phyloP scores from a whole-genome alignment of 768 basidiomycete species.

The Amanita muscaria region DNA sequence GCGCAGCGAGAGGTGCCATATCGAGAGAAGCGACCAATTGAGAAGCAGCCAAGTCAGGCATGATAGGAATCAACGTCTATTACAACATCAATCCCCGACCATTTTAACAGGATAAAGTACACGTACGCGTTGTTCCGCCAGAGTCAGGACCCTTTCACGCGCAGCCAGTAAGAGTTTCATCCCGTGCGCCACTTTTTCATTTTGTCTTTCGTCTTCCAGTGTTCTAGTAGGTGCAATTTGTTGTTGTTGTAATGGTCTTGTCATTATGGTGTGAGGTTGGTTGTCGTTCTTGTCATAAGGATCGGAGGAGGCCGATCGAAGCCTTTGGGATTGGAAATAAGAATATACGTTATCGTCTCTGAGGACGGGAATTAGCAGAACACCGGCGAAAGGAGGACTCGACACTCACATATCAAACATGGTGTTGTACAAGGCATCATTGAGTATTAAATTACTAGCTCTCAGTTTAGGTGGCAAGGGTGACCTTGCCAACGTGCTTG shows the following conservation, averaged over 20 bases:
- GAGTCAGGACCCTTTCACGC: conserved; percentile 61
- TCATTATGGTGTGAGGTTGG: conserved; percentile 12
- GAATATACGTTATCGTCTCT: conserved; percentile 39
- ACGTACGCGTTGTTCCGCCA: conserved; percentile 64
- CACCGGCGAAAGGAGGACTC: conserved; percentile 2
- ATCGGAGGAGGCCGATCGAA: conserved; percentile 36
- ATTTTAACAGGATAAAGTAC: conserved; percentile 4
- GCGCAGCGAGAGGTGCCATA: conserved; percentile 52
- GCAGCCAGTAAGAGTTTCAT: conserved; percentile 64
- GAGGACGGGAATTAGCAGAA: conserved; percentile 3
- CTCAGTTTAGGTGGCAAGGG: conserved; percentile 68
- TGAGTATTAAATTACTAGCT: conserved; percentile 61
- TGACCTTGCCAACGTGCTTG: conserved; percentile 63
- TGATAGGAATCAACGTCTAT: conserved; percentile 46
- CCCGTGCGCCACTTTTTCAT: conserved; percentile 50
- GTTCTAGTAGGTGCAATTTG: conserved; percentile 17
- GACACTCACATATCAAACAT: conserved; percentile 42
- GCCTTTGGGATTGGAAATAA: conserved; percentile 30
- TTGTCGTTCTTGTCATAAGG: conserved; percentile 12
- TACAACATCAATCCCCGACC: conserved; percentile 1
- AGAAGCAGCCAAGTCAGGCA: conserved; percentile 35
- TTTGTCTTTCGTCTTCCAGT: conserved; percentile 46
- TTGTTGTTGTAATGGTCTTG: too few species aligned
- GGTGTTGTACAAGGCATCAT: conserved; percentile 50
- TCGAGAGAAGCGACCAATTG: conserved; percentile 60